phyloP scores from a whole-genome alignment of 441 rosid genomes.

The Heliophila coronopifolia region DNA sequence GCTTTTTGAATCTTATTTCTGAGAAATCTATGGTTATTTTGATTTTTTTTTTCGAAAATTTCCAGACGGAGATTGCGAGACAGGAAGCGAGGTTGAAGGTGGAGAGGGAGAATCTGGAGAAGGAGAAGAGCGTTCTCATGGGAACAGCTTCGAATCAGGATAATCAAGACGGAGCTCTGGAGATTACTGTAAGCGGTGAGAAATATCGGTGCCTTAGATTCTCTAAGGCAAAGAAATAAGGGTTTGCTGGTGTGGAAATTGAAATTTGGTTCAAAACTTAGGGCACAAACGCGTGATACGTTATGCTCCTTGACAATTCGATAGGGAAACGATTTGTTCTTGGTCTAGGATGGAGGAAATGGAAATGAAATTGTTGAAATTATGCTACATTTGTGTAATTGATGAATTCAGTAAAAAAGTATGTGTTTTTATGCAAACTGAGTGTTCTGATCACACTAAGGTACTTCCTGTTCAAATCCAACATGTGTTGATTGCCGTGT shows the following conservation, averaged over 20 bases:
- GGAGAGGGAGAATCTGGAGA: constrained; percentile 78
- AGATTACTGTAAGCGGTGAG: constrained; percentile 79
- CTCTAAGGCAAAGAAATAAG: constrained; percentile 74
- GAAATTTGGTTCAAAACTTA: not conserved
- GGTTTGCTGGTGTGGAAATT: not conserved
- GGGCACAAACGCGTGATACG: not conserved
- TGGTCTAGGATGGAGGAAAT: constrained; percentile 6
- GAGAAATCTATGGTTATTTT: not conserved
- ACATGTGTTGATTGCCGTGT: not conserved
- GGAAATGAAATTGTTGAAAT: not conserved
- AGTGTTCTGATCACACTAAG: not conserved
- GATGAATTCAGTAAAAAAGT: constrained; percentile 8
- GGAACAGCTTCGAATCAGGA: constrained; percentile 77
- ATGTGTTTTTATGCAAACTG: constrained; percentile 4
- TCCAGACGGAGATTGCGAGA: constrained; percentile 63
- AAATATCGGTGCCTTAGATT: constrained; percentile 70
- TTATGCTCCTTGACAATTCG: not conserved
- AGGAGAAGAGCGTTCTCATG: constrained; percentile 80
- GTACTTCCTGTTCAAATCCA: not conserved
- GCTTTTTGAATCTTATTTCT: not conserved
- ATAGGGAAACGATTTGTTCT: constrained; percentile 10
- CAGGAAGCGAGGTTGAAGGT: constrained; percentile 79
- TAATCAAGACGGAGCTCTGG: constrained; percentile 78
- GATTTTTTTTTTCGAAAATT: not conserved
- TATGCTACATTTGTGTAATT: constrained; percentile 15